A percentile compares a stretch with the other conserved stretches of the same genome.
Evolutionary conservation across 2,329 filamentous ascomycete species (phyloP).

Genomic region (Pseudocercospora macadamiae): DNA sequence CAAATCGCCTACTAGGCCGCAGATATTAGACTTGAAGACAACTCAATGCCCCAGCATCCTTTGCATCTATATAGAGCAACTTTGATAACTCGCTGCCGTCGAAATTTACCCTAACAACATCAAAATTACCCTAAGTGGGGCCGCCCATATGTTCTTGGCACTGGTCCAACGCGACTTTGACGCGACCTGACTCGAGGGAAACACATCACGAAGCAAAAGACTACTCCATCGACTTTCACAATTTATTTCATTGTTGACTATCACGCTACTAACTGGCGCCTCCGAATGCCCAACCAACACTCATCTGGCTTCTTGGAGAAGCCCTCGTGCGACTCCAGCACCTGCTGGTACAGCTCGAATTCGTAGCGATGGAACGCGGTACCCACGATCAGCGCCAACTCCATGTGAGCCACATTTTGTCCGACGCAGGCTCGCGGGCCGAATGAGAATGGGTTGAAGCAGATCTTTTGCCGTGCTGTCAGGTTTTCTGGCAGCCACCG

Average conservation of each 20-base stretch:
- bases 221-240: too few relatives aligned
- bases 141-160: too few relatives aligned
- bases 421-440: slow-evolving; percentile 44
- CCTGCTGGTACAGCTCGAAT: slow-evolving; percentile 30
- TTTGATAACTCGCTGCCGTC: too few relatives aligned
- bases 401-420: slow-evolving; percentile 43
- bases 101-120: too few relatives aligned
- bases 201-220: too few relatives aligned
- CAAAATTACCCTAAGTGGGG: too few relatives aligned
- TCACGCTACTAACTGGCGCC: background rate
- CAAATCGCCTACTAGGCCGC: too few relatives aligned
- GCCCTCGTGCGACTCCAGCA: slow-evolving; percentile 31
- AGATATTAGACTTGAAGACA: too few relatives aligned
- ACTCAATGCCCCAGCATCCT: too few relatives aligned
- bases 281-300: slow-evolving; percentile 27
- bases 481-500: slow-evolving; percentile 41
- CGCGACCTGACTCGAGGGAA: too few relatives aligned
- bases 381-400: slow-evolving; percentile 39
- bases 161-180: too few relatives aligned
- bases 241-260: background rate
- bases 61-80: too few relatives aligned
- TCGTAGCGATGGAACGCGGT: slow-evolving; percentile 33
- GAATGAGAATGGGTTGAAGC: slow-evolving; percentile 43
- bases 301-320: slow-evolving; percentile 34
- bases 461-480: slow-evolving; percentile 36